Conservation (phyloP, 2,329 filamentous ascomycete genomes). For the Metarhizium rileyi region DNA sequence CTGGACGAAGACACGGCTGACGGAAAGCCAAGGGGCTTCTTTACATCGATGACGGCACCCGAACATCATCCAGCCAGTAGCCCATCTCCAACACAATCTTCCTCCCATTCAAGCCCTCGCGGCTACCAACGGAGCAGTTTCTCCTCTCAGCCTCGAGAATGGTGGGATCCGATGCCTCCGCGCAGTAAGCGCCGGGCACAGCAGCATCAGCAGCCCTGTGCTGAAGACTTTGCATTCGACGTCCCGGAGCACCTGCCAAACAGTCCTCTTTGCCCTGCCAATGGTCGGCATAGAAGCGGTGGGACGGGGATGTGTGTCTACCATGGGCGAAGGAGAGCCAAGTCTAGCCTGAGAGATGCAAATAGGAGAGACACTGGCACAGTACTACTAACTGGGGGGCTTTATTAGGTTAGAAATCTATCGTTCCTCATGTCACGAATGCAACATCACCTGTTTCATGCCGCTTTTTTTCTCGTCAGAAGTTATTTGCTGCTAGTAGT, state of each 20-base stretch:
- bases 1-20: constrained; percentile 28
- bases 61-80: neutral
- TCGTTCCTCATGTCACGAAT: neutral
- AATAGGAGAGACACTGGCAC: neutral
- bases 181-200: constrained; percentile 12
- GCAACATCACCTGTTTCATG: too few species aligned
- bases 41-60: constrained; percentile 29
- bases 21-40: constrained; percentile 31
- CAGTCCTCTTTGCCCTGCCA: constrained; percentile 42
- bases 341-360: constrained; percentile 3
- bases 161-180: constrained; percentile 25
- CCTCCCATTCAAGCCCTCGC: constrained; percentile 8
- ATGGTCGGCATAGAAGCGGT: constrained; percentile 32
- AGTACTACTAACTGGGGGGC: neutral
- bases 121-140: constrained; percentile 14
- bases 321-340: constrained; percentile 28
- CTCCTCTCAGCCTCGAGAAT: constrained; percentile 20
- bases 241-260: constrained; percentile 40
- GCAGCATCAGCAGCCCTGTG: neutral
- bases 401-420: neutral
- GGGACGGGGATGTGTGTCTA: constrained; percentile 41
- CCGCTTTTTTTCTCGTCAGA: too few species aligned
- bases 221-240: constrained; percentile 34
- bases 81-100: constrained; percentile 1
- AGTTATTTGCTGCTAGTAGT: too few species aligned